These are phyloP conservation scores for Cephaloascus fragrans DNA, from an alignment of 805 yeast species.

Conservation along the genomic window DNA sequence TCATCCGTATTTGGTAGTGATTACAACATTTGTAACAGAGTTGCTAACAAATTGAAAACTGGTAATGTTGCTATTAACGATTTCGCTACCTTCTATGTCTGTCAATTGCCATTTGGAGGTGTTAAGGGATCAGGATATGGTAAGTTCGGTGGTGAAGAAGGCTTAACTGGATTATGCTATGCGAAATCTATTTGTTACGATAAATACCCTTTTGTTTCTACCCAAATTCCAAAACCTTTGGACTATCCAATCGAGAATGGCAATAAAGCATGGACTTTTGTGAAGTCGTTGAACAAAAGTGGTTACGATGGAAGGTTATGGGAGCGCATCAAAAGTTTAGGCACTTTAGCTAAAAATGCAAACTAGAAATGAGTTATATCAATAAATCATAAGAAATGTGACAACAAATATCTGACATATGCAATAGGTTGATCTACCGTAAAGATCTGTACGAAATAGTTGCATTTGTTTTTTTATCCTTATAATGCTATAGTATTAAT, in stretches of 20 bases:
- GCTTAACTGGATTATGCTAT: conserved; percentile 79
- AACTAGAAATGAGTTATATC: conserved; percentile 4
- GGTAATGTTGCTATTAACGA: conserved; percentile 97
- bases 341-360: conserved; percentile 42
- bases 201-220: conserved; percentile 65
- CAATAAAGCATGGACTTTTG: conserved; percentile 82
- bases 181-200: conserved; percentile 87
- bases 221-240: conserved; percentile 77
- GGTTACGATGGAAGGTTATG: conserved; percentile 74
- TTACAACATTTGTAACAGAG: conserved; percentile 44
- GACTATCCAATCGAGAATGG: conserved; percentile 87
- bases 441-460: conserved; percentile 1
- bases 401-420: too few species aligned
- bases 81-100: conserved; percentile 92
- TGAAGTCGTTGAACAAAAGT: conserved; percentile 68
- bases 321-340: conserved; percentile 51
- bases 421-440: too few species aligned
- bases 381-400: background rate
- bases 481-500: too few species aligned
- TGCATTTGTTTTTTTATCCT: background rate
- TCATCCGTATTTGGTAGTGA: conserved; percentile 77
- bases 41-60: conserved; percentile 56
- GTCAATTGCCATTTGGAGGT: conserved; percentile 98
- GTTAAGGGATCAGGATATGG: conserved; percentile 91
- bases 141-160: conserved; percentile 97